Evolutionary conservation across 2,329 filamentous ascomycete genomes (phyloP), one percentile per base, ranked within the genome.

Genomic region (Apiospora arundinis): DNA sequence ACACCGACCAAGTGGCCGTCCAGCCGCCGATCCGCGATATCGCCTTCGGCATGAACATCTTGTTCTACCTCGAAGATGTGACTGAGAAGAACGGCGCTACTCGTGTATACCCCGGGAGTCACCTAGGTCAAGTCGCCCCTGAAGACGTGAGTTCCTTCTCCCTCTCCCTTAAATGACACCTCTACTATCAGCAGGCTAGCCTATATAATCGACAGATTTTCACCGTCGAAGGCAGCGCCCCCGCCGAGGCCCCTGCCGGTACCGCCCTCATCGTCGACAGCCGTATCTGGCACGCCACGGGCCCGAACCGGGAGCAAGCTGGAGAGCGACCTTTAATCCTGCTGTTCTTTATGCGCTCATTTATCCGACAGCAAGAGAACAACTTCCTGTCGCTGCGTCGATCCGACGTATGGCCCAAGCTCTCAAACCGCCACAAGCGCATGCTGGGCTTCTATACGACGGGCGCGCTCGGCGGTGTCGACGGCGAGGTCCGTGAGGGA

Each of bases 71-170:
- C 0, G 76, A 76, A 2, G 81, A 83, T 49, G 79, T 75, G 12
- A 81, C 78, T 4, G 80, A 82, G 67, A 78, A 76, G 37, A 78
- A 76, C 66, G 77, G 76, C 46, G 77, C 69, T 40, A 79, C 77
- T 3, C 73, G 80, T 71, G 77, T 78, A 72, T 70, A 80, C 37
- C 77, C 77, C 0, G 74, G 69, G 1, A 76, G 74, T 12, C 77
- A 78, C 70, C 67, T 71, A 14, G 76, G 77, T 21, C 49, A 74
- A 25, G 66, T 77, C 60, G 76, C 77, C 8, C 76, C 74, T 8
- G 44, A 72, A 70, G 73, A 78, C 52, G 71, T 76, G n/a, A 37
- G 8, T 11, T 60, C 11, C 28, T n/a, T n/a, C 28, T 18, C 16
- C 7, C 16, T 16, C 14, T 9, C n/a, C 48, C 14, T n/a, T 14